Base-by-base conservation (phyloP, 176 grass and related monocot species). In the Coix lacrymajobi region DNA sequence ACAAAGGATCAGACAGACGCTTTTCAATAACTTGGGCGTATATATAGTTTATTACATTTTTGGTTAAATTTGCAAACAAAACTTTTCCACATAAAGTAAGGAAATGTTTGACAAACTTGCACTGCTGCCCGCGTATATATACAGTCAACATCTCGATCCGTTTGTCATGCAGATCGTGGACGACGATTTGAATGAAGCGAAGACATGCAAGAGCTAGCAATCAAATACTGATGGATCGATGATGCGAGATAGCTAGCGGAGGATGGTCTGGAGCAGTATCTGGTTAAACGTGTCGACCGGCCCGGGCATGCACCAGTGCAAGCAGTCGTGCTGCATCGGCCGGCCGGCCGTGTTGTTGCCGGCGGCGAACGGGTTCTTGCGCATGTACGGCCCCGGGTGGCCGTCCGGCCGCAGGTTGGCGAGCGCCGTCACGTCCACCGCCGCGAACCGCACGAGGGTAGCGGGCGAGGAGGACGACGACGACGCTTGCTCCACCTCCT, bases 241-340 rank as follows among this genome's bases (percentile, higher is more conserved):
- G n/a, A n/a, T n/a, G n/a, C 2, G 69, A 69, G 71, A 16, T 0
- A 45, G 25, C 25, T 12, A 26, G 26, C 58, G 58, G 58, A 40
- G 75, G 24, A 97, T 60, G 7, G 87, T 39, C 39, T 83, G 84
- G 7, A 84, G 71, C 5, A 92, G 76, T 19, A 97, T 92, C 94
- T 97, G 68, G 26, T 97, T 94, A 37, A 94, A 94, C 22, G 88
- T 86, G 40, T 97, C 90, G 1, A 97, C 86, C 5, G 94, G 89
- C 11, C 90, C 94, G 0, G 92, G 88, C 77, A 94, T 78, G 77
- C 92, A 97, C 94, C 94, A 94, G 69, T 97, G 94, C 83, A 97
- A 90, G 82, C 92, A 97, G 80, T 97, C 92, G 62, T 94, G 90
- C 83, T 97, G 92, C 71, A 92, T 77, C 87, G 81, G n/a, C 3